Evolutionary conservation across 2,329 filamentous ascomycete genomes (phyloP).

Genomic region (Parafenestella ontariensis): DNA sequence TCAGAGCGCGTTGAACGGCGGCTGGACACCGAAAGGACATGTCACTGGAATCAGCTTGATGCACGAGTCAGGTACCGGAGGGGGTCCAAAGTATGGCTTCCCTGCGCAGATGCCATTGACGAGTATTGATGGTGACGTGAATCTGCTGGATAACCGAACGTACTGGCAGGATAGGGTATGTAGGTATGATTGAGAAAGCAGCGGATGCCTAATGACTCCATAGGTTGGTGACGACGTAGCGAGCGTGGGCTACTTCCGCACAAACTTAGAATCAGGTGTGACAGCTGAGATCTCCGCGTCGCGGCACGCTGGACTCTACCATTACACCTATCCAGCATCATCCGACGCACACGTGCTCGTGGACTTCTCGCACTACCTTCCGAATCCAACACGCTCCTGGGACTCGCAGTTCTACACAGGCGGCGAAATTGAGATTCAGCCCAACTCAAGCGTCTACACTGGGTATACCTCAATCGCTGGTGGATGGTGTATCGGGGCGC

Average conservation of each 20-base stretch:
- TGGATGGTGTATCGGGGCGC: slow-evolving; percentile 48
- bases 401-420: slow-evolving; percentile 48
- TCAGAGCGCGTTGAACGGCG: slow-evolving; percentile 49
- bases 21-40: slow-evolving; percentile 50
- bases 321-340: slow-evolving; percentile 47
- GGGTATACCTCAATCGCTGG: slow-evolving; percentile 44
- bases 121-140: slow-evolving; percentile 9
- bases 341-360: slow-evolving; percentile 54
- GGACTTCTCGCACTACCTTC: slow-evolving; percentile 56
- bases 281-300: slow-evolving; percentile 46
- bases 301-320: slow-evolving; percentile 47
- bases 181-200: not conserved
- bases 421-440: slow-evolving; percentile 44
- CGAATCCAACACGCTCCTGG: slow-evolving; percentile 42
- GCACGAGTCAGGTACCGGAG: slow-evolving; percentile 49
- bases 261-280: slow-evolving; percentile 44
- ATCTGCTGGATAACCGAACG: slow-evolving; percentile 46
- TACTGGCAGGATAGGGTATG: slow-evolving; percentile 50
- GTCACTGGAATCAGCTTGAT: slow-evolving; percentile 51
- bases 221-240: slow-evolving; percentile 42
- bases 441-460: slow-evolving; percentile 38
- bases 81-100: slow-evolving; percentile 51
- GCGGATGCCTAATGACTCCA: not conserved
- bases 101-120: slow-evolving; percentile 52
- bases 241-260: slow-evolving; percentile 47